phyloP scores from a whole-genome alignment of 2,329 filamentous ascomycete species.

The Verticillium klebahnii region DNA sequence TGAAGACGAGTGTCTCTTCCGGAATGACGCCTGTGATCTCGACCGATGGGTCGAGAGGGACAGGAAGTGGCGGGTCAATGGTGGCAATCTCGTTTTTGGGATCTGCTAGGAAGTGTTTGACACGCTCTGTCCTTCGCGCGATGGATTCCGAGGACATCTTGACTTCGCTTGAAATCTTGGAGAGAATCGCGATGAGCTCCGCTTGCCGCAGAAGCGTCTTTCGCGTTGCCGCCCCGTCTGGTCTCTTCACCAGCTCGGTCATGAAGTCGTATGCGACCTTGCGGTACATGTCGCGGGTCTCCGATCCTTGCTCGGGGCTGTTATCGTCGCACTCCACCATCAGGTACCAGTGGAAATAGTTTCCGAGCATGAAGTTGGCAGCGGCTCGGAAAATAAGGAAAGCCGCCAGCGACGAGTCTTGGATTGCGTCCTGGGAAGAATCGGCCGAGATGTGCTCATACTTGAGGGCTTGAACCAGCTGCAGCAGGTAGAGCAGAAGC shows the following conservation, averaged over 20 bases:
- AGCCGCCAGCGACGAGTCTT: conserved; percentile 79
- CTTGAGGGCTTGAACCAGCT: conserved; percentile 93
- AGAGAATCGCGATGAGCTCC: conserved; percentile 81
- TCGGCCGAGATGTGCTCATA: conserved; percentile 73
- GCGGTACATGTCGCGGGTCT: conserved; percentile 80
- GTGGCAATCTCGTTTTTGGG: conserved; percentile 81
- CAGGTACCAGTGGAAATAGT: conserved; percentile 96
- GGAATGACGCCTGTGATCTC: conserved; percentile 74
- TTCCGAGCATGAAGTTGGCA: conserved; percentile 84
- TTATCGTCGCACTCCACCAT: conserved; percentile 95
- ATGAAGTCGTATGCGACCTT: conserved; percentile 97
- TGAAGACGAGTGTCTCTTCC: conserved; percentile 88
- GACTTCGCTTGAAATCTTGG: conserved; percentile 84
- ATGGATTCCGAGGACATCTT: conserved; percentile 75
- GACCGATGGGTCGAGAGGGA: conserved; percentile 83
- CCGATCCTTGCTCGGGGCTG: conserved; percentile 67
- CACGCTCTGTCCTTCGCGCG: conserved; percentile 72
- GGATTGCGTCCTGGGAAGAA: conserved; percentile 49
- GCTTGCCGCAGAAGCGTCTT: conserved; percentile 80
- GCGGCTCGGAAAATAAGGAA: conserved; percentile 88
- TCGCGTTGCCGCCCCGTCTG: conserved; percentile 67
- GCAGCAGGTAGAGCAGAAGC: conserved; percentile 82
- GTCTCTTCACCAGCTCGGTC: conserved; percentile 70
- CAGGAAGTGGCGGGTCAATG: conserved; percentile 80
- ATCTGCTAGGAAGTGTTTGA: conserved; percentile 81